These are phyloP conservation scores for Cercospora zeina DNA, from an alignment of 2,329 filamentous ascomycete genomes.

Conservation along the genomic window DNA sequence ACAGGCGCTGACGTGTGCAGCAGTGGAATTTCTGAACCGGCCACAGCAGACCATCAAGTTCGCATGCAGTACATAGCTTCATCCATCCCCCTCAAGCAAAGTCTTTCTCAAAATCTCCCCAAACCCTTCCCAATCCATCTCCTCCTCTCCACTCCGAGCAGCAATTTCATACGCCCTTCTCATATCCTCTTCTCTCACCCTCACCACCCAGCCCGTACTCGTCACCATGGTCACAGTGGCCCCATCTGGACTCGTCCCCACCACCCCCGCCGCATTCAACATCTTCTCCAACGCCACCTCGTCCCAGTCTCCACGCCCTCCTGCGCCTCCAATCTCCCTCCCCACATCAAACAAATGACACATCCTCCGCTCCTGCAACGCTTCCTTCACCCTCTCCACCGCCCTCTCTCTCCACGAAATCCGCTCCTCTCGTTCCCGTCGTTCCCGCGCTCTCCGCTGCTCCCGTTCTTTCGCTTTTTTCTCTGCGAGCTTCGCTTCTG, in stretches of 20 bases:
- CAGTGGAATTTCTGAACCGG: background rate
- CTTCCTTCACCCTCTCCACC: conserved; percentile 39
- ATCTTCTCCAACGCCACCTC: conserved; percentile 48
- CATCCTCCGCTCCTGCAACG: conserved; percentile 35
- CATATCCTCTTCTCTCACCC: conserved; percentile 45
- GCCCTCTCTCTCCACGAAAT: conserved; percentile 38
- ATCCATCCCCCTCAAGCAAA: background rate
- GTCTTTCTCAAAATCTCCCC: conserved; percentile 4
- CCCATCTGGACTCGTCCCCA: conserved; percentile 36
- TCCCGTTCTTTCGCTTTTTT: conserved; percentile 46
- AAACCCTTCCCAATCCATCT: conserved; percentile 37
- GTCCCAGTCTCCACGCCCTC: no score
- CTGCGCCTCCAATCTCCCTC: conserved; percentile 42
- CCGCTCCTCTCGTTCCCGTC: conserved; percentile 43
- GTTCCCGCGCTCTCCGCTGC: conserved; percentile 42
- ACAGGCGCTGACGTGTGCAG: background rate
- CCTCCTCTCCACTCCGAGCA: conserved; percentile 37
- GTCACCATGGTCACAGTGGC: conserved; percentile 45
- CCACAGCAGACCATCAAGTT: background rate
- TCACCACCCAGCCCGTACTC: conserved; percentile 47
- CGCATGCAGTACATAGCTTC: background rate
- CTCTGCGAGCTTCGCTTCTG: conserved; percentile 48
- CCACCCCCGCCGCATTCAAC: conserved; percentile 44
- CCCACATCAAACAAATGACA: conserved; percentile 47
- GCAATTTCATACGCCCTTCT: conserved; percentile 43